phyloP scores from a whole-genome alignment of 2,329 filamentous ascomycete genomes.

The Pseudogymnoascus sp. region DNA sequence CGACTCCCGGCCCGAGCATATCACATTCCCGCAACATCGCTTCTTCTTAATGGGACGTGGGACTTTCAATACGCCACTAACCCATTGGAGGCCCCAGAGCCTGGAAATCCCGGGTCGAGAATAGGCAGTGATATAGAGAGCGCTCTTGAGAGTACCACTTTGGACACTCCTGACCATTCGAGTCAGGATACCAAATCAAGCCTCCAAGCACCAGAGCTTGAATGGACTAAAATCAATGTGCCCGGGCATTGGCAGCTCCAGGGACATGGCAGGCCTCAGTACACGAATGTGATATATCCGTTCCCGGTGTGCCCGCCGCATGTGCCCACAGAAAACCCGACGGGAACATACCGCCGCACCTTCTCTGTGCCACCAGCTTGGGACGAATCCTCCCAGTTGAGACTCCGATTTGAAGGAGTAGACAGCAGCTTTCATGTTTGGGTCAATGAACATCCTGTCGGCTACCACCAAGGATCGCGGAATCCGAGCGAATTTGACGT shows the following conservation, averaged over 20 bases:
- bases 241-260: conserved; percentile 64
- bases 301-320: conserved; percentile 57
- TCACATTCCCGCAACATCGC: conserved; percentile 40
- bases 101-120: conserved; percentile 20
- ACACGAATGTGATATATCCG: conserved; percentile 59
- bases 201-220: background rate
- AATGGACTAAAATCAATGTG: conserved; percentile 34
- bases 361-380: conserved; percentile 45
- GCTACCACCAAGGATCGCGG: conserved; percentile 59
- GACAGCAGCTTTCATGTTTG: conserved; percentile 64
- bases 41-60: conserved; percentile 48
- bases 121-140: conserved; percentile 17
- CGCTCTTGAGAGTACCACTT: background rate
- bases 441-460: conserved; percentile 54
- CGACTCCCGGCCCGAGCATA: conserved; percentile 44
- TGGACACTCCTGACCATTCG: background rate
- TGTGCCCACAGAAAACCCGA: conserved; percentile 54
- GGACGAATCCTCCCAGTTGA: conserved; percentile 41
- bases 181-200: background rate
- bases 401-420: conserved; percentile 62
- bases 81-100: conserved; percentile 38
- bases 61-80: conserved; percentile 42
- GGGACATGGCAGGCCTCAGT: conserved; percentile 56
- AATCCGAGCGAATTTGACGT: conserved; percentile 65
- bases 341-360: conserved; percentile 49